Conservation (phyloP, 768 basidiomycete species). For the Lyophyllum semitale region DNA sequence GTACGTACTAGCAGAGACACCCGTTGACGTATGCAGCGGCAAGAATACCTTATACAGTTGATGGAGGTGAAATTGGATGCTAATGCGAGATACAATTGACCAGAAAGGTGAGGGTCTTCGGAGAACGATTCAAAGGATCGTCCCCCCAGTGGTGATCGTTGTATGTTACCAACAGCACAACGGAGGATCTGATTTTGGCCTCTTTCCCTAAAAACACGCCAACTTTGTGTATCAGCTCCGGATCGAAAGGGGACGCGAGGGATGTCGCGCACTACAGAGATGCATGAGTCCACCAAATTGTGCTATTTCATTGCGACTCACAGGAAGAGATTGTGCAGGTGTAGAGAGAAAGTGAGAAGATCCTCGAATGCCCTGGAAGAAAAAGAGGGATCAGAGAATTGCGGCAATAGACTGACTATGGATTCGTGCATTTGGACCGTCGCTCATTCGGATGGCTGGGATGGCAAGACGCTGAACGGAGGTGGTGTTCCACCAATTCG, state of each 20-base stretch:
- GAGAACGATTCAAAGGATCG: conserved; percentile 73
- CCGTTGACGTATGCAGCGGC: conserved; percentile 70
- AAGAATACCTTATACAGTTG: conserved; percentile 44
- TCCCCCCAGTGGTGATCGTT: conserved; percentile 62
- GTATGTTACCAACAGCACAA: conserved; percentile 71
- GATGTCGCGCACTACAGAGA: conserved; percentile 57
- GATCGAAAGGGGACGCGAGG: conserved; percentile 71
- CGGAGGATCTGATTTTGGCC: conserved; percentile 64
- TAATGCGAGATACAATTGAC: conserved; percentile 25
- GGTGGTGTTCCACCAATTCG: conserved; percentile 73
- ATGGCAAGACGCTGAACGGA: conserved; percentile 59
- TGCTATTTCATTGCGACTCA: conserved; percentile 24
- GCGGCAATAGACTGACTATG: not conserved
- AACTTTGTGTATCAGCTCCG: conserved; percentile 52
- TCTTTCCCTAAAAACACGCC: conserved; percentile 66
- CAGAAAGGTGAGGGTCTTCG: conserved; percentile 70
- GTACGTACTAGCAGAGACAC: conserved; percentile 57
- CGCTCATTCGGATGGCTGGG: conserved; percentile 70
- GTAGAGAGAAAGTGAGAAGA: conserved; percentile 65
- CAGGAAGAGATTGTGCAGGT: conserved; percentile 68
- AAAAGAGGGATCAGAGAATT: not conserved
- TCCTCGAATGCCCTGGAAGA: conserved; percentile 61
- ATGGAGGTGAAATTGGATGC: not conserved
- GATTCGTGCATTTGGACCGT: conserved; percentile 59
- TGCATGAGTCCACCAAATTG: not conserved